Base-by-base conservation (phyloP, 305 asterid genomes). In the Withania somnifera region DNA sequence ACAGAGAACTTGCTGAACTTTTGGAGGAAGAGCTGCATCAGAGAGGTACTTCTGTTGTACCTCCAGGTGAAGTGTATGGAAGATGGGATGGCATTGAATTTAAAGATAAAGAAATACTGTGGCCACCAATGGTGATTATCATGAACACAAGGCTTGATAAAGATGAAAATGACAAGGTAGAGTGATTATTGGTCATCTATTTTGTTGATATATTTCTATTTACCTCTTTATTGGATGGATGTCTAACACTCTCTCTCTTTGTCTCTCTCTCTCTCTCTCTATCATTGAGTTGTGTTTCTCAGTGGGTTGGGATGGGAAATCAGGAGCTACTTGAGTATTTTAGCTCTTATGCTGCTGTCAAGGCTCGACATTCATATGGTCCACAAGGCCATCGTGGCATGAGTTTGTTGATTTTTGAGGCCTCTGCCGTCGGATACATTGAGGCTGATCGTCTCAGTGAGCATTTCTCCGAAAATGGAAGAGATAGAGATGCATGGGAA, bases 271-370 rank as follows among this genome's bases (percentile, higher is more conserved):
- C 82, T 30, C 5, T 79, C 7, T 20, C 45, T 60, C 40, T 66
- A 7, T 85, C 68, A 83, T 52, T 76, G 77, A 86, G 63, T 67
- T 84, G 67, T 78, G 8, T 63, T 77, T 80, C 83, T 40, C 90
- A 96, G 98, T 96, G 99, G 99, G 84, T 81, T n/a, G 99, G 99
- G 20, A 96, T 96, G 99, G 99, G 99, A 19, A 96, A 91, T 83
- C 93, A 88, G 84, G 99, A 96, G 88, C 92, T 96, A 64, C 90
- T 94, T 4, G 93, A 91, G 13, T 92, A 81, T 81, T 96, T 96
- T 84, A 76, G 86, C 75, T 36, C 79, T 8, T 94, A 89, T 84
- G 81, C 90, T 81, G 92, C 94, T 17, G 76, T 26, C 0, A 92
- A 78, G 93, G 93, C 97, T 58, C 85, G 92, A 0, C 98, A 94